Evolutionary conservation across 2,329 filamentous ascomycete genomes (phyloP).

Genomic region (Aspergillus sp.): DNA sequence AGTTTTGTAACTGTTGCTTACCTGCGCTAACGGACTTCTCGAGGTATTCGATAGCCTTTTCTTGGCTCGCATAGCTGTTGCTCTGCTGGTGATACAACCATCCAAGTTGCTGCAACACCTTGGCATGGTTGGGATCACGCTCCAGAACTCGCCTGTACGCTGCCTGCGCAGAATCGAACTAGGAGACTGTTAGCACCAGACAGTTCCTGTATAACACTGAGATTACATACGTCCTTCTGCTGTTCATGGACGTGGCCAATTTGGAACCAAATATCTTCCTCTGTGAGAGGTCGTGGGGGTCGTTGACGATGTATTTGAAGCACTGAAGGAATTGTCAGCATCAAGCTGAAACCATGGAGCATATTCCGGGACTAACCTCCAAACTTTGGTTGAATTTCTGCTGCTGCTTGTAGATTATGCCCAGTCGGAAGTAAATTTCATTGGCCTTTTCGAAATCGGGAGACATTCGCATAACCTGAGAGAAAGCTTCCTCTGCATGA

Average conservation of each 20-base stretch:
- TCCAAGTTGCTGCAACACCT: slow-evolving; percentile 94
- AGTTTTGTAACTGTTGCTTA: slow-evolving; percentile 46
- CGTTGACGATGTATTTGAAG: slow-evolving; percentile 95
- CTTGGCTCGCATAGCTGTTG: slow-evolving; percentile 83
- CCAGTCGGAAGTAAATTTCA: slow-evolving; percentile 95
- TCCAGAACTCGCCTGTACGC: slow-evolving; percentile 93
- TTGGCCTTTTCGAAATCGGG: slow-evolving; percentile 98
- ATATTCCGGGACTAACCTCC: slow-evolving; percentile 57
- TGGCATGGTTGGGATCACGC: slow-evolving; percentile 91
- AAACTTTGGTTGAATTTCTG: slow-evolving; percentile 88
- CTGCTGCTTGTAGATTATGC: slow-evolving; percentile 99
- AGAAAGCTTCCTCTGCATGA: slow-evolving; percentile 96
- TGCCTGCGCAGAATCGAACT: slow-evolving; percentile 90
- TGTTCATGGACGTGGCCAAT: slow-evolving; percentile 98
- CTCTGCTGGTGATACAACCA: slow-evolving; percentile 98
- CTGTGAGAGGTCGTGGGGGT: slow-evolving; percentile 88
- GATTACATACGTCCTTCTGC: slow-evolving; percentile 84
- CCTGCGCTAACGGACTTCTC: slow-evolving; percentile 94
- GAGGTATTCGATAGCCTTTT: slow-evolving; percentile 92
- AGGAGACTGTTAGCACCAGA: slow-evolving; percentile 25
- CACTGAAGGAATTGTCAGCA: slow-evolving; percentile 54
- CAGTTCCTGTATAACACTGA: neutral
- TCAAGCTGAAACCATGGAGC: neutral
- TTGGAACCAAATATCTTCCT: slow-evolving; percentile 99
- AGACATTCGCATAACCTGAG: slow-evolving; percentile 97